Base-by-base conservation (phyloP, 177 flowering plant species). In the Vitis hybrid region DNA sequence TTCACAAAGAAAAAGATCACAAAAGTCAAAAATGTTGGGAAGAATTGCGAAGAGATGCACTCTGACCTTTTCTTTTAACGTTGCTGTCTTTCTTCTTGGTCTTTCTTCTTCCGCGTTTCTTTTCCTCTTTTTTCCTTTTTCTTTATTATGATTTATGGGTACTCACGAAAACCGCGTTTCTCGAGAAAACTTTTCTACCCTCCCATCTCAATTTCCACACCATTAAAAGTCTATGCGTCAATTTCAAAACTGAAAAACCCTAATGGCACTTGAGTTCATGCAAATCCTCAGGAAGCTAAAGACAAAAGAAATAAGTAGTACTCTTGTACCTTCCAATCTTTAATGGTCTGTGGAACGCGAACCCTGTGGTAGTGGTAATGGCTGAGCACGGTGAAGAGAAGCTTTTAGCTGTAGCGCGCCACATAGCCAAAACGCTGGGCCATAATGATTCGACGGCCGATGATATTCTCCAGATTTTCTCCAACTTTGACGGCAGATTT, bases 381-480 rank as follows among this genome's bases (percentile, higher is more conserved):
- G 91, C 83, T 8, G 93, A 90, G 53, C 87, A 85, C 74, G 97
- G 97, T 3, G 99, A 94, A 66, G 97, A 91, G 74, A 93, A 91
- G 79, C 71, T 91, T 3, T 69, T 93, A 2, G 99, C 97, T 1
- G 85, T 93, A 11, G 99, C 99, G 4, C 83, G 97, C 6, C 98
- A 94, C 84, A 93, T 94, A 11, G 99, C 97, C 9, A 91, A 90
- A 69, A 88, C 97, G 1, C 88, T 94, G 0, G 99, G 97, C 71
- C 88, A 84, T 56, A 81, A 88, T 52, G 91, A 93, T 12, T 70
- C 88, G 21, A 89, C 84, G 86, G 84, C 98, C 12, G 99, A 94
- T 67, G 98, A 94, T 53, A 91, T 94, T 15, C 79, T 94, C 55
- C 89, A 94, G 77, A 87, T 93, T 66, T 90, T 91, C 85, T 91